Evolutionary conservation across 805 yeast species (phyloP).

Genomic region (Schwanniomyces polymorphus): DNA sequence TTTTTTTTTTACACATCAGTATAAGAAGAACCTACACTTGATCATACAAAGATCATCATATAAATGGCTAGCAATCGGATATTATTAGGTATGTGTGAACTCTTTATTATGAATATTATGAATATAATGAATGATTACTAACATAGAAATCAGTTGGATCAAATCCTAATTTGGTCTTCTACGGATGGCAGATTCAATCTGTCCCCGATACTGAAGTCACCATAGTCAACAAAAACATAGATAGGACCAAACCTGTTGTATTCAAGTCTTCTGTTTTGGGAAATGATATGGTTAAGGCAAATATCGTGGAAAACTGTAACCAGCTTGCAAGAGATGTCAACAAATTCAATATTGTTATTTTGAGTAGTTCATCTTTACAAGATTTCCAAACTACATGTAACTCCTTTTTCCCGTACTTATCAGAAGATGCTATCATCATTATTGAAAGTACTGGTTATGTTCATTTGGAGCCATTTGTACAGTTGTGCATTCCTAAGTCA

Average conservation of each 20-base stretch:
- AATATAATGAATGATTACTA: conserved; percentile 2
- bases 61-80: conserved; percentile 18
- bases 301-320: conserved; percentile 4
- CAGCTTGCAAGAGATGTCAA: conserved; percentile 8
- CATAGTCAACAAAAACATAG: conserved; percentile 31
- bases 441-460: conserved; percentile 73
- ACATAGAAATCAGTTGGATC: conserved; percentile 42
- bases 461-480: conserved; percentile 69
- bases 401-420: conserved; percentile 22
- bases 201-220: conserved; percentile 40
- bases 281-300: conserved; percentile 1
- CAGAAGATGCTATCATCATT: conserved; percentile 49
- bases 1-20: background rate
- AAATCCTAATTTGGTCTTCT: conserved; percentile 59
- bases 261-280: conserved; percentile 16
- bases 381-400: conserved; percentile 33
- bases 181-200: conserved; percentile 55
- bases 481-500: conserved; percentile 38
- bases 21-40: background rate
- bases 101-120: background rate
- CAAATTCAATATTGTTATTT: conserved; percentile 34
- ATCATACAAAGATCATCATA: background rate
- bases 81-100: conserved; percentile 19
- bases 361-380: conserved; percentile 37
- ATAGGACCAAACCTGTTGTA: conserved; percentile 6